These are phyloP conservation scores for Cladosporium velox DNA, from an alignment of 2,329 filamentous ascomycete genomes.

Conservation along the genomic window DNA sequence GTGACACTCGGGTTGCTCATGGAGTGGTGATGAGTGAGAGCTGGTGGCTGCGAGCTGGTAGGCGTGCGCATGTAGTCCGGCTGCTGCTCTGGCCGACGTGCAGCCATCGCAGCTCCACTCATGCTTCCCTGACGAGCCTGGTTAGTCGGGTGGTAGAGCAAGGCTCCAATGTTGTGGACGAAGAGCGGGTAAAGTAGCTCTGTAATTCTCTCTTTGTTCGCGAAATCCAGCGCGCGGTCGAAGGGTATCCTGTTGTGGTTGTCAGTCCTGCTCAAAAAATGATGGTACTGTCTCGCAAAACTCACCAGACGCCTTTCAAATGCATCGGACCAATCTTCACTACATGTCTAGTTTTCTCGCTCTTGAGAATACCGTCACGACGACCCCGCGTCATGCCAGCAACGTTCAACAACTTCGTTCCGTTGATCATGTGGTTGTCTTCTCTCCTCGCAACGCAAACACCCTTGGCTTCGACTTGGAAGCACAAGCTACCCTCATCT, in stretches of 20 bases:
- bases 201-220: slow-evolving; percentile 99
- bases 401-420: slow-evolving; percentile 94
- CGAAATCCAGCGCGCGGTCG: slow-evolving; percentile 94
- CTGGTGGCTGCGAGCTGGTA: slow-evolving; percentile 62
- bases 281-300: slow-evolving; percentile 23
- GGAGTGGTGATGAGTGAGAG: slow-evolving; percentile 70
- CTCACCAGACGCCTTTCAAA: slow-evolving; percentile 93
- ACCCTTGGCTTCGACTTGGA: slow-evolving; percentile 93
- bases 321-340: slow-evolving; percentile 99
- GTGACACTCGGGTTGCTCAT: slow-evolving; percentile 65
- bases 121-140: slow-evolving; percentile 73
- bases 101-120: slow-evolving; percentile 65
- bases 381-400: slow-evolving; percentile 97
- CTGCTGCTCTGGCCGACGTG: slow-evolving; percentile 67
- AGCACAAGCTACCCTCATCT: slow-evolving; percentile 95
- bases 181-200: slow-evolving; percentile 93
- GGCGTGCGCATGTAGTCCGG: slow-evolving; percentile 61
- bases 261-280: slow-evolving; percentile 22
- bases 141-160: slow-evolving; percentile 92
- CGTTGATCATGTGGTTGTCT: slow-evolving; percentile 99
- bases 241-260: slow-evolving; percentile 79
- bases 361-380: slow-evolving; percentile 94
- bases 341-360: slow-evolving; percentile 93
- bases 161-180: slow-evolving; percentile 91
- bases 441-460: slow-evolving; percentile 94